Base-by-base conservation (phyloP, 495 filamentous ascomycete genomes). In the Wilcoxina mikolae region DNA sequence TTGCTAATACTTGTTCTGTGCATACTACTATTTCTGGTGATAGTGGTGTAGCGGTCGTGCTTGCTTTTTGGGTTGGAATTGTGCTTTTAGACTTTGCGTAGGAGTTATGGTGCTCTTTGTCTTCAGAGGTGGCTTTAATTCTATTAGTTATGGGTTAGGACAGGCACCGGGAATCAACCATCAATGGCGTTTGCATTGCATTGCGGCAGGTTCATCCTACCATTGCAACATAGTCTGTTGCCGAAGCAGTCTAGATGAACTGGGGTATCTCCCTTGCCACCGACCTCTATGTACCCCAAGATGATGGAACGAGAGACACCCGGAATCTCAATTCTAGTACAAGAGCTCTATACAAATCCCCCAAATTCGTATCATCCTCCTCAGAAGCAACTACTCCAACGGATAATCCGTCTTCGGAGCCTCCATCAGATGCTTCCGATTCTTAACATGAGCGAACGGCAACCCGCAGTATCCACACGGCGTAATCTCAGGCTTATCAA, bases 401-500 rank as follows among this genome's bases (percentile, higher is more conserved):
- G 49, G 49, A 23, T 52, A 52, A 23, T 39, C 29, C 27, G 49
- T n/a, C n/a, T n/a, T n/a, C n/a, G n/a, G n/a, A n/a, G n/a, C n/a
- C 27, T 12, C 49, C 49, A 39, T 22, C 12, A 52, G 20, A 17
- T 35, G 15, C 29, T 52, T 52, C 49, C 25, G 9, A 23, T 54
- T 43, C 39, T 54, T 54, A 20, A 54, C 39, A 44, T 54, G 51
- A 10, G 51, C 91, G 67, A 82, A 98, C 59, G 93, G 91, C 60
- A 89, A 65, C n/a, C 91, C 91, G 67, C 91, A 98, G 72, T 98
- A 98, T 56, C 74, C 80, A 74, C 91, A 98, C 65, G 75, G 75
- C 65, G 75, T 78, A 66, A 98, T 94, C 73, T 95, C 79, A 54
- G 91, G 83, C 76, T 95, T 95, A 72, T 98, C 91, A 59, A 85